These are phyloP conservation scores for Cercophora sp. DNA, from an alignment of 495 filamentous ascomycete species.

Conservation along the genomic window DNA sequence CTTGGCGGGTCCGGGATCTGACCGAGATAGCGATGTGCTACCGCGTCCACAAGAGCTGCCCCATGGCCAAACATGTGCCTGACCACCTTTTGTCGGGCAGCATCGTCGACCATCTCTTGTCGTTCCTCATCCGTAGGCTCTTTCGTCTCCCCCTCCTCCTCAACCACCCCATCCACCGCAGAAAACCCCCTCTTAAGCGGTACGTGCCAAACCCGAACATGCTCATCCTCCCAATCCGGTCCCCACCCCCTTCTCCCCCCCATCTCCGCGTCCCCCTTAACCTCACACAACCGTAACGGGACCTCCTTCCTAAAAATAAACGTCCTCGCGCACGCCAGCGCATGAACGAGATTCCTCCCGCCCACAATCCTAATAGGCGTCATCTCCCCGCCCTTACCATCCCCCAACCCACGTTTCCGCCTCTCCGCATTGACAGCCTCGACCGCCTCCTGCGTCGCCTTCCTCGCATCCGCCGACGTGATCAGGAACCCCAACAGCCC, in stretches of 20 bases:
- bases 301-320: constrained; percentile 87
- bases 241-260: constrained; percentile 15
- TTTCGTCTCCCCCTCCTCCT: constrained; percentile 25
- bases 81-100: constrained; percentile 68
- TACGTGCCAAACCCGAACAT: constrained; percentile 80
- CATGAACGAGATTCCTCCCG: constrained; percentile 69
- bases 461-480: constrained; percentile 64
- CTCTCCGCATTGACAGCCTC: constrained; percentile 25
- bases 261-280: constrained; percentile 49
- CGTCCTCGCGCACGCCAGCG: constrained; percentile 71
- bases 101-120: constrained; percentile 75
- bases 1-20: constrained; percentile 64
- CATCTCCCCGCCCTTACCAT: constrained; percentile 2
- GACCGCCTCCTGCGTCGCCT: constrained; percentile 5
- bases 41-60: constrained; percentile 61
- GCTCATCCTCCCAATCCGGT: constrained; percentile 70
- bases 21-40: constrained; percentile 71
- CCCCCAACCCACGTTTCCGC: constrained; percentile 24
- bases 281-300: constrained; percentile 64
- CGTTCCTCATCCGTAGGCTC: constrained; percentile 58
- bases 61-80: constrained; percentile 58
- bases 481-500: constrained; percentile 82
- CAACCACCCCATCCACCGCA: constrained; percentile 2
- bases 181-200: constrained; percentile 24
- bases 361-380: constrained; percentile 66